Percentiles rank a stretch among this genome's conserved stretches.
Conservation (phyloP, 169 alveolate genomes). For the Eimeria maxima region DNA sequence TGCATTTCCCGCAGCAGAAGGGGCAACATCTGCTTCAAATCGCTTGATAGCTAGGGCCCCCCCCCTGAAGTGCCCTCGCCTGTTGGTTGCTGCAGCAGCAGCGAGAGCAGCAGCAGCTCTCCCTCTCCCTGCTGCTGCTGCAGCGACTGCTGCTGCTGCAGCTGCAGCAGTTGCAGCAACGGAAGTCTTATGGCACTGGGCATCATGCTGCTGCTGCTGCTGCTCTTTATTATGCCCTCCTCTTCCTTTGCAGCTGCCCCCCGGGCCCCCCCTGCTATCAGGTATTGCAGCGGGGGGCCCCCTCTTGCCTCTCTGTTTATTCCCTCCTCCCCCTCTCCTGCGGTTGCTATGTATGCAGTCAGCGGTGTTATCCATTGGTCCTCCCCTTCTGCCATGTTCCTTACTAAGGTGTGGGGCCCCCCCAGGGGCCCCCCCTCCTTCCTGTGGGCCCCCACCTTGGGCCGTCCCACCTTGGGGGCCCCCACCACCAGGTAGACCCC, state of each 20-base stretch:
- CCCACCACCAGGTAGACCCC: background rate
- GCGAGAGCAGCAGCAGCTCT: slow-evolving; percentile 31
- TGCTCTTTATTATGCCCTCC: background rate
- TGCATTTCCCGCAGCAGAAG: background rate
- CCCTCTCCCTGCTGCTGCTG: slow-evolving; percentile 33
- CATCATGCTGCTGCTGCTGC: background rate
- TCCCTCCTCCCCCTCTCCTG: background rate
- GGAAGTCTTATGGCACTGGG: background rate
- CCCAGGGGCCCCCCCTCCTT: slow-evolving; percentile 1
- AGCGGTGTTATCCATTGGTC: background rate
- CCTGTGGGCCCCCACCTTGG: background rate
- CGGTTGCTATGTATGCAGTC: background rate
- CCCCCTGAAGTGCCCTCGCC: slow-evolving; percentile 10
- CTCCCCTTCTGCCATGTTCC: background rate
- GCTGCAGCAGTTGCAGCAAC: slow-evolving; percentile 36
- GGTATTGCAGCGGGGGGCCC: background rate
- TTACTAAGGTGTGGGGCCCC: background rate
- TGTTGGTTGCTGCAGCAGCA: slow-evolving; percentile 40
- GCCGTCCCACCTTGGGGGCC: background rate
- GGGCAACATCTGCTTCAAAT: background rate
- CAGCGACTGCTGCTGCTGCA: slow-evolving; percentile 32
- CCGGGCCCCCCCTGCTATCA: too few relatives aligned
- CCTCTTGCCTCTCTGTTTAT: background rate
- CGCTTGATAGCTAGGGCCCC: background rate
- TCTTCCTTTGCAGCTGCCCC: too few relatives aligned